Conservation (phyloP, 2,329 filamentous ascomycete genomes). For the Paracoccidioides lutzii region DNA sequence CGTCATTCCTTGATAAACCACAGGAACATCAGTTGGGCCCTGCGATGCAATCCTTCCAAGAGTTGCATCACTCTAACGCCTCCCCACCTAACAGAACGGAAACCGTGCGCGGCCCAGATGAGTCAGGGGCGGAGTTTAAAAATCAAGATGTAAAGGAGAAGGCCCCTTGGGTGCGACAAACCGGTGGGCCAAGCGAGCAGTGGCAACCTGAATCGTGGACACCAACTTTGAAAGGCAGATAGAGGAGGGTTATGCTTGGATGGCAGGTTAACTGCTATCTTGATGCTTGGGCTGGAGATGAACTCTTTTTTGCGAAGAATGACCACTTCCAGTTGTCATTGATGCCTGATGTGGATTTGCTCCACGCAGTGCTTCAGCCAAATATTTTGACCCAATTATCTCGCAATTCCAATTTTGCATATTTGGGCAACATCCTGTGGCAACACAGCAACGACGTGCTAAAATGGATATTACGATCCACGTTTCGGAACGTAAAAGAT, state of each 20-base stretch:
- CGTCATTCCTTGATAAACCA: conserved; percentile 46
- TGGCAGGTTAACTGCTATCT: neutral
- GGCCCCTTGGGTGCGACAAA: conserved; percentile 48
- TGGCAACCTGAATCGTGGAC: conserved; percentile 57
- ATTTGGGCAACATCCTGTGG: too few species aligned
- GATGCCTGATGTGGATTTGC: too few species aligned
- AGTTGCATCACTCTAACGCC: conserved; percentile 9
- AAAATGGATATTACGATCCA: neutral
- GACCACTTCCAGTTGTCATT: too few species aligned
- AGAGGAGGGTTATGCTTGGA: conserved; percentile 7
- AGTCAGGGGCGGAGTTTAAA: conserved; percentile 20
- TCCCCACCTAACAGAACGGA: conserved; percentile 19
- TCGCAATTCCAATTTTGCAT: too few species aligned
- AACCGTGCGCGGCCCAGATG: conserved; percentile 21
- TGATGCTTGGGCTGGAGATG: neutral
- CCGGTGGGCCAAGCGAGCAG: conserved; percentile 47
- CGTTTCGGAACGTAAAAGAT: neutral
- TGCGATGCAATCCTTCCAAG: conserved; percentile 30
- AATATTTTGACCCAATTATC: too few species aligned
- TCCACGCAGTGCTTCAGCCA: too few species aligned
- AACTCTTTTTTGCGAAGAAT: neutral
- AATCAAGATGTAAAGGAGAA: conserved; percentile 11
- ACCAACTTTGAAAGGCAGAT: conserved; percentile 34
- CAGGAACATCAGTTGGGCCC: conserved; percentile 35
- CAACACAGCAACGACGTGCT: neutral